A percentile compares a stretch with the other conserved stretches of the same genome.
Conservation (phyloP, 1,284 basidiomycete genomes). For the Somion occarium region DNA sequence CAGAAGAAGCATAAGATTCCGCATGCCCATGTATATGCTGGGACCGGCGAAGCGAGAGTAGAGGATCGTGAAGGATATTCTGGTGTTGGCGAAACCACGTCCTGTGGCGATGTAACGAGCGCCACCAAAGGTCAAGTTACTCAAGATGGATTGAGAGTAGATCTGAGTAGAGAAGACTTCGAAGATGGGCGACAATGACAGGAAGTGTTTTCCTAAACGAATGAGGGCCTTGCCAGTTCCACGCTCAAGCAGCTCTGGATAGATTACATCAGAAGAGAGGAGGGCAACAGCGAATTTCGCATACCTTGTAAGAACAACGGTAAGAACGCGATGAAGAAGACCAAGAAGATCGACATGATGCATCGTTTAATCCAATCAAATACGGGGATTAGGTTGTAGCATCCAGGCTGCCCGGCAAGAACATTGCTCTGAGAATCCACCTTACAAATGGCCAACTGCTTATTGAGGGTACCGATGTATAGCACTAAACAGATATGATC, state of each 20-base stretch:
- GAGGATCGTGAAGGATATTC: constrained; percentile 90
- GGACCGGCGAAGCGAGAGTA: constrained; percentile 98
- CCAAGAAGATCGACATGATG: constrained; percentile 94
- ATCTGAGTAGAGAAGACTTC: constrained; percentile 98
- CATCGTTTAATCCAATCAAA: constrained; percentile 97
- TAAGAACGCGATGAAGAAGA: constrained; percentile 95
- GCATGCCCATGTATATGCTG: constrained; percentile 95
- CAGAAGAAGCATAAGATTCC: constrained; percentile 83
- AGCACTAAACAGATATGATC: constrained; percentile 48
- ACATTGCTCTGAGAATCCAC: constrained; percentile 80
- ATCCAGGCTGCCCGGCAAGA: constrained; percentile 78
- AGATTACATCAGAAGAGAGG: constrained; percentile 3
- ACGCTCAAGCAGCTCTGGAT: constrained; percentile 84
- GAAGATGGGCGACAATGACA: constrained; percentile 92
- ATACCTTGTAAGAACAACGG: constrained; percentile 92
- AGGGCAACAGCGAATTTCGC: constrained; percentile 15
- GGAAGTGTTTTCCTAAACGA: constrained; percentile 90
- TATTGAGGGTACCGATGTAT: constrained; percentile 93
- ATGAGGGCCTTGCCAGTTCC: constrained; percentile 92
- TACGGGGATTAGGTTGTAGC: constrained; percentile 91
- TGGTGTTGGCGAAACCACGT: constrained; percentile 93
- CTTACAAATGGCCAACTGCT: constrained; percentile 81
- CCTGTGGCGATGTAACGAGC: constrained; percentile 97
- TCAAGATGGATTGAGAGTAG: constrained; percentile 92
- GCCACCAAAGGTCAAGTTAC: constrained; percentile 93